Percentiles rank a stretch among this genome's conserved stretches.
These are phyloP conservation scores for Phytopythium delawarense DNA, from an alignment of 352 stramenopile genomes.

Conservation along the genomic window DNA sequence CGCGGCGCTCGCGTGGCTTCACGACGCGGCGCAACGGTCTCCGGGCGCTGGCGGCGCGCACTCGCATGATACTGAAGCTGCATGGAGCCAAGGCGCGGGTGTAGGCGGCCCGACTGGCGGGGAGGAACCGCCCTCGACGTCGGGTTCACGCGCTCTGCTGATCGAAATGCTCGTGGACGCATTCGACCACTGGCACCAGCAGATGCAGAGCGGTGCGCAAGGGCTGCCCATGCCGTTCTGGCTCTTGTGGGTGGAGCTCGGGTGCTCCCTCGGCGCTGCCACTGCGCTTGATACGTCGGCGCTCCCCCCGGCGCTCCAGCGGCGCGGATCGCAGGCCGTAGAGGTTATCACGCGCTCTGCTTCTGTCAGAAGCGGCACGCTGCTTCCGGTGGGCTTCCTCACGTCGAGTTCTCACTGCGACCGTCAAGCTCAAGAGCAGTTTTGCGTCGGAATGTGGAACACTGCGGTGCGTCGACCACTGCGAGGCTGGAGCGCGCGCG, in stretches of 20 bases:
- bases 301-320: not conserved
- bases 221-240: slow-evolving; percentile 15
- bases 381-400: slow-evolving; percentile 12
- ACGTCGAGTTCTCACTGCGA: slow-evolving; percentile 13
- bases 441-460: slow-evolving; percentile 20
- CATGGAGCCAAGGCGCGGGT: not conserved
- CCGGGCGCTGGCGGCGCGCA: not conserved
- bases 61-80: not conserved
- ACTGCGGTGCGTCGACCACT: slow-evolving; percentile 16
- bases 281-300: not conserved
- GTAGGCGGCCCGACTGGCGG: not conserved
- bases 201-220: not conserved
- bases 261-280: slow-evolving; percentile 19
- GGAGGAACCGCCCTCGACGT: not conserved
- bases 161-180: slow-evolving; percentile 7
- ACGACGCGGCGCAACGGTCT: slow-evolving; percentile 6
- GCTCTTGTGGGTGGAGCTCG: slow-evolving; percentile 29
- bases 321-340: not conserved
- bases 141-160: not conserved
- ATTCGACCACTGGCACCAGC: slow-evolving; percentile 21
- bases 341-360: not conserved
- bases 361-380: not conserved
- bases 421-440: slow-evolving; percentile 19
- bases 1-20: slow-evolving; percentile 13
- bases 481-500: slow-evolving; percentile 5